A percentile compares a stretch with the other conserved stretches of the same genome.
Conservation (phyloP, 768 basidiomycete species). For the Calocybe gangraenosa region DNA sequence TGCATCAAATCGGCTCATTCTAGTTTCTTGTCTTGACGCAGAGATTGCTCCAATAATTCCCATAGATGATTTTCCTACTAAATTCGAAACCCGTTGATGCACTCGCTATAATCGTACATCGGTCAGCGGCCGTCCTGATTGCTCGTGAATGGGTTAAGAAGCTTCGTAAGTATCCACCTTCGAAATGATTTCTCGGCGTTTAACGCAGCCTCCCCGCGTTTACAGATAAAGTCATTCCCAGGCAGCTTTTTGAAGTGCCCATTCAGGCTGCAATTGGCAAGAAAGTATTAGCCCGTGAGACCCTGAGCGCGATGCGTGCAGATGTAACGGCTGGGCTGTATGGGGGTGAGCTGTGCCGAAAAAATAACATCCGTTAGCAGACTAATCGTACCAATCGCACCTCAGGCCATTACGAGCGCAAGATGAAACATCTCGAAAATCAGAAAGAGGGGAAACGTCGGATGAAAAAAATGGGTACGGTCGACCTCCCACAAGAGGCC, state of each 20-base stretch:
- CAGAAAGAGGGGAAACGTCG: slow-evolving; percentile 91
- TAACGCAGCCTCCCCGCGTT: not conserved
- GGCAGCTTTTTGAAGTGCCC: slow-evolving; percentile 90
- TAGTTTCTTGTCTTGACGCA: slow-evolving; percentile 1
- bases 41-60: not conserved
- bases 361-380: not conserved
- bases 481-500: slow-evolving; percentile 92
- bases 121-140: slow-evolving; percentile 67
- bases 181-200: not conserved
- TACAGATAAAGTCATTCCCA: slow-evolving; percentile 85
- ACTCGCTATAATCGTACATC: slow-evolving; percentile 86
- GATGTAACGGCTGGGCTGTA: slow-evolving; percentile 95
- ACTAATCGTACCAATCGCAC: slow-evolving; percentile 3
- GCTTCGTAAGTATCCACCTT: slow-evolving; percentile 58
- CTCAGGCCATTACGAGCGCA: slow-evolving; percentile 85
- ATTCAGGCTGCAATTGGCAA: slow-evolving; percentile 92
- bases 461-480: slow-evolving; percentile 85
- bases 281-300: slow-evolving; percentile 87
- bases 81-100: slow-evolving; percentile 92
- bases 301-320: slow-evolving; percentile 77
- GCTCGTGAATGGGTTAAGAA: slow-evolving; percentile 89
- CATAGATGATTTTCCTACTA: slow-evolving; percentile 84
- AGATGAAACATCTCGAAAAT: slow-evolving; percentile 81
- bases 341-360: slow-evolving; percentile 53
- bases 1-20: slow-evolving; percentile 23